Conservation (phyloP, 164 flowering plant genomes). For the Hamamelis virginiana region DNA sequence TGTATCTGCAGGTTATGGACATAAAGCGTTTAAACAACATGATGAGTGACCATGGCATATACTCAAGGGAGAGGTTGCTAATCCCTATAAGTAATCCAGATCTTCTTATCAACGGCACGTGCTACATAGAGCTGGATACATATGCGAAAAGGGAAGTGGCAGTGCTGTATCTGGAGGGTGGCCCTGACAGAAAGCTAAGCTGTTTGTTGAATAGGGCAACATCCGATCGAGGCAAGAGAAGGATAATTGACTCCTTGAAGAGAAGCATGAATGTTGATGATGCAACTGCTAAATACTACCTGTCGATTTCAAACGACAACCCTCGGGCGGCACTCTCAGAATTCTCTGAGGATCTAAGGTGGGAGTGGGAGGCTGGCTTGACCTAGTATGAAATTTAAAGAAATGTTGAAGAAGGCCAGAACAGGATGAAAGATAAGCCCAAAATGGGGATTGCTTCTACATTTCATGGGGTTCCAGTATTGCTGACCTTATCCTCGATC, state of each 20-base stretch:
- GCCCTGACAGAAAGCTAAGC: constrained; percentile 37
- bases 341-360: constrained; percentile 71
- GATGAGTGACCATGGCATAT: constrained; percentile 98
- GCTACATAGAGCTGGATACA: constrained; percentile 84
- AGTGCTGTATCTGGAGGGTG: constrained; percentile 76
- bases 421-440: neutral
- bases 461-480: neutral
- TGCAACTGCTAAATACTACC: constrained; percentile 81
- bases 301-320: constrained; percentile 77
- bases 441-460: neutral
- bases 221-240: constrained; percentile 55
- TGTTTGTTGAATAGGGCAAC: constrained; percentile 22
- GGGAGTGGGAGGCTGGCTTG: constrained; percentile 65
- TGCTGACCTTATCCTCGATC: neutral
- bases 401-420: neutral
- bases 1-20: constrained; percentile 67
- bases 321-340: constrained; percentile 83
- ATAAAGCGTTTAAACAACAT: constrained; percentile 92
- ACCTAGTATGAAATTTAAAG: constrained; percentile 18
- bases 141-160: constrained; percentile 90
- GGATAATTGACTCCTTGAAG: constrained; percentile 66
- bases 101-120: constrained; percentile 55
- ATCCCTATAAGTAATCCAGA: constrained; percentile 79
- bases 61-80: constrained; percentile 85
- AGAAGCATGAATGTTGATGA: constrained; percentile 95